Evolutionary conservation across 2,329 filamentous ascomycete genomes (phyloP).

Genomic region (Venturia effusa): DNA sequence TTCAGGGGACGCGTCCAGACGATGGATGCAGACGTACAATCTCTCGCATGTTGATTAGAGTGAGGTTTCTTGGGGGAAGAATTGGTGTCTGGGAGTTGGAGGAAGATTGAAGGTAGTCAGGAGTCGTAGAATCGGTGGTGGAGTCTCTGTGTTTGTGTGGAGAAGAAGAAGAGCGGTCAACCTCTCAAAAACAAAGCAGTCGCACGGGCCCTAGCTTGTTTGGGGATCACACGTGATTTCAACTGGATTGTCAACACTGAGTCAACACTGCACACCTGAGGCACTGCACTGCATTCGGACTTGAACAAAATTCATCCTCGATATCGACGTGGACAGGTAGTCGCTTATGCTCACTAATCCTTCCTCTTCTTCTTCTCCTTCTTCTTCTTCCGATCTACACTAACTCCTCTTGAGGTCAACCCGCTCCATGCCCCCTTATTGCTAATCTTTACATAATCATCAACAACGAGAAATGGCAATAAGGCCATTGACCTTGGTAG

Average conservation of each 20-base stretch:
- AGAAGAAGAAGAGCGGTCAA: not conserved
- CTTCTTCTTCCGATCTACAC: too few species aligned
- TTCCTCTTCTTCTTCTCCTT: too few species aligned
- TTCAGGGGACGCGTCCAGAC: conserved; percentile 11
- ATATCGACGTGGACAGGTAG: too few species aligned
- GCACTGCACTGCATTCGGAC: too few species aligned
- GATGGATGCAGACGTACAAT: conserved; percentile 12
- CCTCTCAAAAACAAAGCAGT: not conserved
- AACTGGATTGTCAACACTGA: not conserved
- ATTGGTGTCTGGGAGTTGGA: not conserved
- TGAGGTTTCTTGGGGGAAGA: not conserved
- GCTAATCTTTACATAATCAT: too few species aligned
- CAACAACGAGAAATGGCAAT: too few species aligned
- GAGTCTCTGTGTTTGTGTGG: conserved; percentile 5
- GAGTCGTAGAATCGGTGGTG: not conserved
- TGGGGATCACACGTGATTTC: not conserved
- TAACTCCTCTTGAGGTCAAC: too few species aligned
- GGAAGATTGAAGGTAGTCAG: not conserved
- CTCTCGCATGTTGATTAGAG: conserved; percentile 12
- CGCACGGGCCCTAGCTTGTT: not conserved
- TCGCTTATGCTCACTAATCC: too few species aligned
- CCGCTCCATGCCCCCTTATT: too few species aligned
- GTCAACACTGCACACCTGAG: too few species aligned
- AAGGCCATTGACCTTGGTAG: too few species aligned
- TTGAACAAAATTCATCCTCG: too few species aligned